Base-by-base conservation (phyloP, 1,284 basidiomycete species). In the Cystobasidium slooffiae region DNA sequence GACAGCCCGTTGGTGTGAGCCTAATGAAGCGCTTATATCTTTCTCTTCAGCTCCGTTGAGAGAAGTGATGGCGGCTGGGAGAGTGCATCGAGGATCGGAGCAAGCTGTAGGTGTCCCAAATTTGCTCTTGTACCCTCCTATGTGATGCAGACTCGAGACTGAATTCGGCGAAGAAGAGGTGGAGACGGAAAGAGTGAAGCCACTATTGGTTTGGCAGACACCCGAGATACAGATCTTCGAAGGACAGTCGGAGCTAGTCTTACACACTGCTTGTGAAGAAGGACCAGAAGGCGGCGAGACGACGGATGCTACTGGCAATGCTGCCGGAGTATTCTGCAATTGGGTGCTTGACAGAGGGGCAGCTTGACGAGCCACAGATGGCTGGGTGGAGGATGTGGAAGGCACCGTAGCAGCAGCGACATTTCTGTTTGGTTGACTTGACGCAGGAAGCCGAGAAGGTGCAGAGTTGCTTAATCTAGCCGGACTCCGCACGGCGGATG, bases 101-200 rank as follows among this genome's bases (percentile, higher is more conserved):
- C 70, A 72, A 8, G 70, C 70, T 39, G 70, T 72, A n/a, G 62
- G 22, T 18, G 31, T 52, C 10, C 41, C 41, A 72, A 41, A 31
- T 20, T 52, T 64, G 41, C 55, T 43, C 31, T 61, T 69, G 44
- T 61, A 56, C 10, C 6, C 44, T 31, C 18, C 31, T 6, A 44
- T 53, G 7, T 49, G 31, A 24, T 9, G n/a, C 9, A 51, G 43
- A 20, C n/a, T 22, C 39, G 59, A 10, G 6, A 39, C 22, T 43
- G 68, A 31, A 16, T 12, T 18, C 4, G 9, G 16, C 4, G 68
- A 1, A 61, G 68, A n/a, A 20, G 39, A 6, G 10, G 44, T 39
- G 41, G 55, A 10, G 10, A 51, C n/a, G 7, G 56, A 61, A 22
- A 31, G 59, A 22, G 44, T 22, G 49, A 72, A 72, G 7, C 44